Percentiles rank a stretch among this genome's conserved stretches.
Conservation (phyloP, 768 basidiomycete genomes). For the Tylopilus sp. region DNA sequence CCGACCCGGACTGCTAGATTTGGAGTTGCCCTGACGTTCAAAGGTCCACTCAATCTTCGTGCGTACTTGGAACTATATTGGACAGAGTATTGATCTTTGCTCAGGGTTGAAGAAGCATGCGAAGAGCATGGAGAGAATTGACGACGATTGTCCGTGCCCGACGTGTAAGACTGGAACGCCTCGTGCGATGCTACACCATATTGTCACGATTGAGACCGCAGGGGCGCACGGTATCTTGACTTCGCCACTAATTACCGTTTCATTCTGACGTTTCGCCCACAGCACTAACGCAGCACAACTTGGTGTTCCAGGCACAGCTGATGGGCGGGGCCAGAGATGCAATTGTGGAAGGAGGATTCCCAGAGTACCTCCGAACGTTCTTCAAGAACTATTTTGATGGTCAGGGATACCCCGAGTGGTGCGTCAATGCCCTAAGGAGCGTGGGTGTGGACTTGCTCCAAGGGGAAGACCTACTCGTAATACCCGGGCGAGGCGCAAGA, state of each 20-base stretch:
- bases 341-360: conserved; percentile 75
- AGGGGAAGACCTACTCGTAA: conserved; percentile 44
- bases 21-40: conserved; percentile 81
- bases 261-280: conserved; percentile 12
- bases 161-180: conserved; percentile 68
- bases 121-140: conserved; percentile 68
- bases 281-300: conserved; percentile 83
- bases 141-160: conserved; percentile 79
- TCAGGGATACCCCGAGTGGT: conserved; percentile 84
- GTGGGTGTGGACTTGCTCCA: conserved; percentile 83
- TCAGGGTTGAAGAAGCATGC: conserved; percentile 60
- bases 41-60: conserved; percentile 84
- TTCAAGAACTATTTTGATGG: conserved; percentile 76
- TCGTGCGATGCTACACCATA: conserved; percentile 73
- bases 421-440: conserved; percentile 75
- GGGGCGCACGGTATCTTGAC: conserved; percentile 71
- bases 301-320: conserved; percentile 81
- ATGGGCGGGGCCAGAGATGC: conserved; percentile 86
- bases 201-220: conserved; percentile 73
- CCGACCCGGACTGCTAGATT: conserved; percentile 91
- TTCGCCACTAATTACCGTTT: conserved; percentile 16
- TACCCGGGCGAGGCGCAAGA: conserved; percentile 63
- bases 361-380: conserved; percentile 70
- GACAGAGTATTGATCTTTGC: conserved; percentile 7
- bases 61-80: neutral